These are phyloP conservation scores for Calendula officinalis DNA, from an alignment of 129 eudicot genomes.

Conservation along the genomic window DNA sequence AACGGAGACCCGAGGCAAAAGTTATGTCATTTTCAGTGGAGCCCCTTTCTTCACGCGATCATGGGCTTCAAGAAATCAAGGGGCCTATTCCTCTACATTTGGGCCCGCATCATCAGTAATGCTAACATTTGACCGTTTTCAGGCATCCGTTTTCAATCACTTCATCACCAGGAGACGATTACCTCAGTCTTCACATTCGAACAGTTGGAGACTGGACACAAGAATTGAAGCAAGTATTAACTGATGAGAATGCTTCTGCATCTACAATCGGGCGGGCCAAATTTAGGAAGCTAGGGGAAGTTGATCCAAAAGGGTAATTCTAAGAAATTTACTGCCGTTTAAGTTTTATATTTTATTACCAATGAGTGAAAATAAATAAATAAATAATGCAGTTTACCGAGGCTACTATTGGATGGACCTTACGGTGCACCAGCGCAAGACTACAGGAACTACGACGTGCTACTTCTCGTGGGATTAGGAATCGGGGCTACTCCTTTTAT, in stretches of 20 bases:
- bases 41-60: too few relatives aligned
- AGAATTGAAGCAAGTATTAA: constrained; percentile 79
- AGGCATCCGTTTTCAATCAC: constrained; percentile 99
- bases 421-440: constrained; percentile 99
- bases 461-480: constrained; percentile 96
- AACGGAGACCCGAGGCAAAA: too few relatives aligned
- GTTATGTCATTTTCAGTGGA: too few relatives aligned
- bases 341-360: too few relatives aligned
- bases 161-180: constrained; percentile 95
- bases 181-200: constrained; percentile 85
- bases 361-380: neutral
- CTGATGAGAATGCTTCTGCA: constrained; percentile 53
- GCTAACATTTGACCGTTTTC: constrained; percentile 13
- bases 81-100: too few relatives aligned
- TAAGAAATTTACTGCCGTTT: too few relatives aligned
- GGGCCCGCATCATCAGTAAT: too few relatives aligned
- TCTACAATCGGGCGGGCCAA: constrained; percentile 74
- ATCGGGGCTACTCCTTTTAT: constrained; percentile 99
- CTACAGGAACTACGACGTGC: constrained; percentile 84
- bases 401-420: constrained; percentile 84
- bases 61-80: too few relatives aligned
- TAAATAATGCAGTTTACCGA: constrained; percentile 59
- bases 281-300: constrained; percentile 49
- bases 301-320: constrained; percentile 61
- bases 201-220: constrained; percentile 97